Conservation (phyloP, 257 asterid genomes). For the Paraleonurus japonicus region DNA sequence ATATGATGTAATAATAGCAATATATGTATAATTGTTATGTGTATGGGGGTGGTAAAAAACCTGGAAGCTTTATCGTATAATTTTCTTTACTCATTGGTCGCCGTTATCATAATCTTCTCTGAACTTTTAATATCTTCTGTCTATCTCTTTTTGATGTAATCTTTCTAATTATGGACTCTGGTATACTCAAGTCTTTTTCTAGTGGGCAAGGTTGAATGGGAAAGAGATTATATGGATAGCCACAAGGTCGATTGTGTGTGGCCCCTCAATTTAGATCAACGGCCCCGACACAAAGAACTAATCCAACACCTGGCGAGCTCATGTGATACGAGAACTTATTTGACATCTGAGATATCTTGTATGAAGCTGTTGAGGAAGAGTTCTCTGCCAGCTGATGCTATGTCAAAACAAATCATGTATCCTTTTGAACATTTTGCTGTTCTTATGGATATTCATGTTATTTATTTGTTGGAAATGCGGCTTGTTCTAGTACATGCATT, state of each 20-base stretch:
- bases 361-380: constrained; percentile 47
- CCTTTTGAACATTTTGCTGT: constrained; percentile 40
- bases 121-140: constrained; percentile 5
- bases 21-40: background rate
- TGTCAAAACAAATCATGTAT: constrained; percentile 62
- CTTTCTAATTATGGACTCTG: constrained; percentile 28
- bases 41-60: background rate
- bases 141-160: background rate
- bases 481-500: background rate
- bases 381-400: constrained; percentile 33
- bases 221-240: constrained; percentile 32
- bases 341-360: constrained; percentile 75
- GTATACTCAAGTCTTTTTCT: constrained; percentile 48
- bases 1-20: background rate
- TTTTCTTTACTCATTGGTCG: background rate
- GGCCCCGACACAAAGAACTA: constrained; percentile 33
- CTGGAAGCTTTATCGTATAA: constrained; percentile 7
- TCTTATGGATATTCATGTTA: constrained; percentile 1
- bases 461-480: background rate
- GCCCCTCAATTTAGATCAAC: constrained; percentile 45
- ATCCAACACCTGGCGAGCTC: constrained; percentile 49
- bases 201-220: constrained; percentile 49
- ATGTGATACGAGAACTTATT: constrained; percentile 21
- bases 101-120: background rate
- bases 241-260: constrained; percentile 47